Percentiles rank a stretch among this genome's conserved stretches.
Evolutionary conservation across 75 land plant genomes (phyloP).

Genomic region (Larix kaempferi): DNA sequence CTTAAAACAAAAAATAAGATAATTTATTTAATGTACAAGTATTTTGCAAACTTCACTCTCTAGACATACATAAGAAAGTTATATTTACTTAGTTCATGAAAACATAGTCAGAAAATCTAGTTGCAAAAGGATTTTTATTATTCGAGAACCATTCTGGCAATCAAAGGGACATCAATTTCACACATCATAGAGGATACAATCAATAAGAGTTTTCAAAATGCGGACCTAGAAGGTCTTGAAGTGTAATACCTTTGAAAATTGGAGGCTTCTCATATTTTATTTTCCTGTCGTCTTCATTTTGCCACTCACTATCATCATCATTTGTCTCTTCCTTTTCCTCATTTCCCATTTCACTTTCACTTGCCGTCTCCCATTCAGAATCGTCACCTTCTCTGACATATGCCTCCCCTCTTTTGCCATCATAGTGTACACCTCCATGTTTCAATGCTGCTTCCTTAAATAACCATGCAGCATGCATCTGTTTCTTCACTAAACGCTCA

Average conservation of each 20-base stretch:
- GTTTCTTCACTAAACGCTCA: conserved; percentile 89
- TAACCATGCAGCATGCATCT: conserved; percentile 95
- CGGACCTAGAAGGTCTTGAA: conserved; percentile 8
- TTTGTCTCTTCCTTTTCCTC: conserved; percentile 43
- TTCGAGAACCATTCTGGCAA: conserved; percentile 3
- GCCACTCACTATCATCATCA: conserved; percentile 51
- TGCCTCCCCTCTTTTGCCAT: conserved; percentile 38
- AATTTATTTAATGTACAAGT: neutral
- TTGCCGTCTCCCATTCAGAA: conserved; percentile 94
- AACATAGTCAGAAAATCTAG: neutral
- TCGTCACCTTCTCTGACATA: conserved; percentile 65
- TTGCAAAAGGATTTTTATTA: neutral
- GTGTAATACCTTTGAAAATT: conserved; percentile 8
- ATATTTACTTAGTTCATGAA: neutral
- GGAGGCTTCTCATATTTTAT: conserved; percentile 37
- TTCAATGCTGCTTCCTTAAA: conserved; percentile 84
- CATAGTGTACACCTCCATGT: conserved; percentile 62
- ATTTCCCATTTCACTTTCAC: conserved; percentile 81
- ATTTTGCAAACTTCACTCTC: neutral
- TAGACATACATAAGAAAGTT: neutral
- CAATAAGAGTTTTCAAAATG: neutral
- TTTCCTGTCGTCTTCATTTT: conserved; percentile 57
- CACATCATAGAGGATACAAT: conserved; percentile 2
- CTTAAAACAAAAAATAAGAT: neutral
- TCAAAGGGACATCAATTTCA: conserved; percentile 7